These are phyloP conservation scores for Dioscorea dumetorum DNA, from an alignment of 106 monocot genomes.

Conservation along the genomic window DNA sequence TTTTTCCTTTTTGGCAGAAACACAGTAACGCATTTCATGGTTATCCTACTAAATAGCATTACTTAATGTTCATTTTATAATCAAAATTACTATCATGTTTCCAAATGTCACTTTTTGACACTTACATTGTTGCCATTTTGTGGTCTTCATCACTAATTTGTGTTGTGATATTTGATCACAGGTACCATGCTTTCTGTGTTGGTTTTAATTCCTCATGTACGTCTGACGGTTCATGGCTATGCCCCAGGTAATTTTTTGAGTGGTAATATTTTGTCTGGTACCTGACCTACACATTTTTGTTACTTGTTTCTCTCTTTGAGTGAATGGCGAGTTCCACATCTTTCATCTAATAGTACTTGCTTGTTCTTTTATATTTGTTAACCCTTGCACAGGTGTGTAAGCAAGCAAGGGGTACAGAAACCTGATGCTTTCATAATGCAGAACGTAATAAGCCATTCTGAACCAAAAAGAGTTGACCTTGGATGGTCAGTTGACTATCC, in stretches of 20 bases:
- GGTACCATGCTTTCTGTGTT: conserved; percentile 98
- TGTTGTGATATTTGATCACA: conserved; percentile 3
- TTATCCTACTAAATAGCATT: too few species aligned
- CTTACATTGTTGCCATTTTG: too few species aligned
- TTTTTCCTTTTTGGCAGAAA: too few species aligned
- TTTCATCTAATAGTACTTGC: not conserved
- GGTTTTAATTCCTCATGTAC: conserved; percentile 65
- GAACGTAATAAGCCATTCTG: conserved; percentile 19
- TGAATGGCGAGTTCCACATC: too few species aligned
- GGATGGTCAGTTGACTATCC: conserved; percentile 23
- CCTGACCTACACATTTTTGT: too few species aligned
- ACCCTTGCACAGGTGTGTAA: conserved; percentile 44
- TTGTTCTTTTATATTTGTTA: conserved; percentile 4
- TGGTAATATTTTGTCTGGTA: too few species aligned
- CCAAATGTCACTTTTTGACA: too few species aligned
- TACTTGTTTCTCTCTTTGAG: too few species aligned
- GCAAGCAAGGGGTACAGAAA: conserved; percentile 16
- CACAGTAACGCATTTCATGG: too few species aligned
- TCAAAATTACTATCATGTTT: too few species aligned
- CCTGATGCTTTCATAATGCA: conserved; percentile 13
- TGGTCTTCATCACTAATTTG: too few species aligned
- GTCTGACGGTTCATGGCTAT: conserved; percentile 67
- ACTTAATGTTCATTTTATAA: too few species aligned
- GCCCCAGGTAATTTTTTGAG: conserved; percentile 60
- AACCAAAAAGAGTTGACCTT: conserved; percentile 15